Evolutionary conservation across 345 rosid species (phyloP).

Genomic region (Sisymbrium altissimum): DNA sequence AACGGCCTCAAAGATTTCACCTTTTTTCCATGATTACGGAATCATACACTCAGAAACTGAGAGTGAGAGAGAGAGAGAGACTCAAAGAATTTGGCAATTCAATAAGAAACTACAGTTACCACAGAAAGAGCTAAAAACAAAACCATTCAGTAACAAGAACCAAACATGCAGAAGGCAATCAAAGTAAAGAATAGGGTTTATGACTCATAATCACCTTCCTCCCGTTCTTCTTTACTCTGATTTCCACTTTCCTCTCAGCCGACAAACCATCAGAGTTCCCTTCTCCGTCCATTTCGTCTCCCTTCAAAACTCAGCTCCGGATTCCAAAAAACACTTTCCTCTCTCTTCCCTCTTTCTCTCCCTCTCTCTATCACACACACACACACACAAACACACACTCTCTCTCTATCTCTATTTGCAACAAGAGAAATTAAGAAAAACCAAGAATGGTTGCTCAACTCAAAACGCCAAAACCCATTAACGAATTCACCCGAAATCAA

Average conservation of each 20-base stretch:
- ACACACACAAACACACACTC: neutral
- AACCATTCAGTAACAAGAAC: neutral
- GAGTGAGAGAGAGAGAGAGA: neutral
- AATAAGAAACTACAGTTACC: neutral
- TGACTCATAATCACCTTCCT: slow-evolving; percentile 52
- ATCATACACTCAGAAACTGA: neutral
- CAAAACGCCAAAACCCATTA: slow-evolving; percentile 14
- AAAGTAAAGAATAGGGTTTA: neutral
- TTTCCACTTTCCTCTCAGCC: slow-evolving; percentile 60
- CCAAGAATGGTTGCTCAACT: slow-evolving; percentile 3
- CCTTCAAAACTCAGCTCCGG: slow-evolving; percentile 9
- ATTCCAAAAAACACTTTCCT: neutral
- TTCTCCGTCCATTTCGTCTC: slow-evolving; percentile 17
- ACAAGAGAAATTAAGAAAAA: neutral
- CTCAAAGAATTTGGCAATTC: neutral
- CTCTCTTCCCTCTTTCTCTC: neutral
- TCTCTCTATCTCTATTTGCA: neutral
- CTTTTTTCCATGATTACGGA: neutral
- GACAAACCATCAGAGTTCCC: slow-evolving; percentile 45
- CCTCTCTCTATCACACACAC: neutral
- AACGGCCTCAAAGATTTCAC: neutral
- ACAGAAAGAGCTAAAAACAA: slow-evolving; percentile 1
- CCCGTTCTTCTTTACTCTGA: slow-evolving; percentile 54
- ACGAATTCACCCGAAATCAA: slow-evolving; percentile 2
- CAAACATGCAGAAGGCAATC: slow-evolving; percentile 18